Evolutionary conservation across 768 basidiomycete species (phyloP), one percentile per base, ranked within the genome.

Genomic region (Albatrellus ellisii): DNA sequence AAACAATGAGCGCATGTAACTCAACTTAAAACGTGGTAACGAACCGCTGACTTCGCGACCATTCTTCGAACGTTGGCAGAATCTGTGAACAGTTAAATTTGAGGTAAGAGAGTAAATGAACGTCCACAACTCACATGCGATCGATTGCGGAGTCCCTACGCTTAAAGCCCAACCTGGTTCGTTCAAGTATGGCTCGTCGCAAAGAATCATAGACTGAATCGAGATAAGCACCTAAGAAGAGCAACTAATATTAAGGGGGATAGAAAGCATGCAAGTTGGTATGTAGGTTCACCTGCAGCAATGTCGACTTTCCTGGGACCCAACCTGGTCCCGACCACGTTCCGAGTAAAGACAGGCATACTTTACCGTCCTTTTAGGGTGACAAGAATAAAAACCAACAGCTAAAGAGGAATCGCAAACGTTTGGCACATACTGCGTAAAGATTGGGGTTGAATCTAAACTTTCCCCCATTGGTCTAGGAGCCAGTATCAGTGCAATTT

Each of bases 301-400:
- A 62, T 4, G 91, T 95, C 6, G 87, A 91, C 56, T 78, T 82
- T 18, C 92, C 91, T 2, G 88, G 55, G 33, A 91, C 70, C 92
- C 91, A 95, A 18, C 92, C 92, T 18, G 92, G 92, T 1, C 92
- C 91, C 14, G 64, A 58, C 92, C 92, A 95, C 10, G 92, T 95
- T 24, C 91, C 91, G 18, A 95, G 69, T 14, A 95, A 65, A 20
- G 86, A 89, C 26, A 94, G 62, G 59, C 92, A 95, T 12, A 97
- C 92, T 68, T 97, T 97, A 36, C 89, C 88, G 54, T 92, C 88
- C 79, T 86, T 45, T 12, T 46, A 27, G 35, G 25, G 33, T 12
- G 25, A 46, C 21, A 1, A 18, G 21, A 45, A 18, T 47, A 39
- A 12, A 15, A 10, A 15, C n/a, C 40, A 15, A 21, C 15, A 6